Percentiles rank a stretch among this genome's conserved stretches.
These are phyloP conservation scores for Globisporangium sylvaticum DNA, from an alignment of 352 stramenopile species.

Conservation along the genomic window DNA sequence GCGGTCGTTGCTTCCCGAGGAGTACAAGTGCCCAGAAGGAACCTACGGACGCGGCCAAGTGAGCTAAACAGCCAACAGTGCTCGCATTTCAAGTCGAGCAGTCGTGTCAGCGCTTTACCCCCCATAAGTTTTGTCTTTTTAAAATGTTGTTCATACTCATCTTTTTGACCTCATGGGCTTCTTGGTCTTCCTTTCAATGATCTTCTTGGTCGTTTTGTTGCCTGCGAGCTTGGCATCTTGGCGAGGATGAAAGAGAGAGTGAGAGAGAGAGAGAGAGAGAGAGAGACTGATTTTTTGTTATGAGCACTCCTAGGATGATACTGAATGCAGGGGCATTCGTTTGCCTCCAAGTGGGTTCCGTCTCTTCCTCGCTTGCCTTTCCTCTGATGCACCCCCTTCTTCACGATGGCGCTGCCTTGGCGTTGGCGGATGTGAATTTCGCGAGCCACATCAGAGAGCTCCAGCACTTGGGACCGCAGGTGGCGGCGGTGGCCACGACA, in stretches of 20 bases:
- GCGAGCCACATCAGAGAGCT: neutral
- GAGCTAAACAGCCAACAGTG: slow-evolving; percentile 23
- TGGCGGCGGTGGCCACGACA: neutral
- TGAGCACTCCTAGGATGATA: too few species aligned
- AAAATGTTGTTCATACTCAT: neutral
- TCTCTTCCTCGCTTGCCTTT: neutral
- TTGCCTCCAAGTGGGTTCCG: too few species aligned
- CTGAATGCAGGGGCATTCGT: too few species aligned
- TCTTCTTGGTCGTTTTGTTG: too few species aligned
- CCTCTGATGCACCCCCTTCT: neutral
- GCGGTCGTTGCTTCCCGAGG: slow-evolving; percentile 67
- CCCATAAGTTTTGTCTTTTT: neutral
- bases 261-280: too few species aligned
- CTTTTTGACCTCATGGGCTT: neutral
- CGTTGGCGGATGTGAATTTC: neutral
- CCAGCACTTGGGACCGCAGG: neutral
- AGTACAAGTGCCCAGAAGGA: slow-evolving; percentile 77
- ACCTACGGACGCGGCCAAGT: slow-evolving; percentile 79
- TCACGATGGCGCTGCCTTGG: neutral
- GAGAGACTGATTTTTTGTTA: too few species aligned
- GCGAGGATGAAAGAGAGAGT: too few species aligned
- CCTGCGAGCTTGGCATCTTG: too few species aligned
- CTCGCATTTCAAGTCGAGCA: neutral
- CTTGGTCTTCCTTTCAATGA: neutral
- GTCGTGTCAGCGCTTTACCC: neutral